phyloP scores from a whole-genome alignment of 176 grass and related monocot species.

The Zizania latifolia region DNA sequence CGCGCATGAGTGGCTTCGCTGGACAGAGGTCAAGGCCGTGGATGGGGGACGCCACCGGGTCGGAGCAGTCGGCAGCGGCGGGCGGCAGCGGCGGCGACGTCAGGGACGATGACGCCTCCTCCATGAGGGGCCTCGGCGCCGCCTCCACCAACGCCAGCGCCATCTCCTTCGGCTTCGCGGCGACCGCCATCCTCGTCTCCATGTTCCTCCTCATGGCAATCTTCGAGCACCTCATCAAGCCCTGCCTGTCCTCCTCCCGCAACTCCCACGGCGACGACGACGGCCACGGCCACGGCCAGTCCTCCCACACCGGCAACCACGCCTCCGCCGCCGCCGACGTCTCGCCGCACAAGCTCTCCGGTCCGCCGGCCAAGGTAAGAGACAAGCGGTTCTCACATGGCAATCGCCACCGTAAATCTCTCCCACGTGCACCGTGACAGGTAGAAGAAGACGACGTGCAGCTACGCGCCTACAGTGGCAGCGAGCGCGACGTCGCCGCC shows the following conservation, averaged over 20 bases:
- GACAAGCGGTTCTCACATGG: neutral
- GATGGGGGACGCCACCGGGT: slow-evolving; percentile 37
- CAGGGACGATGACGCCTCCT: slow-evolving; percentile 39
- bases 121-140: slow-evolving; percentile 51
- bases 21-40: slow-evolving; percentile 51
- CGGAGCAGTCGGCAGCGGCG: slow-evolving; percentile 14
- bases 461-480: neutral
- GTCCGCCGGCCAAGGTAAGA: slow-evolving; percentile 30
- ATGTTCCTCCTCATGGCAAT: slow-evolving; percentile 99
- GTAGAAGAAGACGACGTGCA: neutral
- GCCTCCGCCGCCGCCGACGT: neutral
- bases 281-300: neutral
- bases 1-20: slow-evolving; percentile 52
- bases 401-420: slow-evolving; percentile 2
- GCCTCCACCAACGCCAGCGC: slow-evolving; percentile 72
- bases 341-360: slow-evolving; percentile 42
- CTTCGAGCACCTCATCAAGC: slow-evolving; percentile 98
- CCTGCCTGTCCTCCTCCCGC: slow-evolving; percentile 44
- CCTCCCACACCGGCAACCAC: neutral
- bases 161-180: slow-evolving; percentile 98
- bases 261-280: neutral
- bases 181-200: slow-evolving; percentile 80
- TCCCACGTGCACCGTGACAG: slow-evolving; percentile 26
- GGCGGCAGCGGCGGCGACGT: neutral
- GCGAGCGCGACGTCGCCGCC: neutral